Evolutionary conservation across 2,329 filamentous ascomycete species (phyloP).

Genomic region (Colletotrichum lini): DNA sequence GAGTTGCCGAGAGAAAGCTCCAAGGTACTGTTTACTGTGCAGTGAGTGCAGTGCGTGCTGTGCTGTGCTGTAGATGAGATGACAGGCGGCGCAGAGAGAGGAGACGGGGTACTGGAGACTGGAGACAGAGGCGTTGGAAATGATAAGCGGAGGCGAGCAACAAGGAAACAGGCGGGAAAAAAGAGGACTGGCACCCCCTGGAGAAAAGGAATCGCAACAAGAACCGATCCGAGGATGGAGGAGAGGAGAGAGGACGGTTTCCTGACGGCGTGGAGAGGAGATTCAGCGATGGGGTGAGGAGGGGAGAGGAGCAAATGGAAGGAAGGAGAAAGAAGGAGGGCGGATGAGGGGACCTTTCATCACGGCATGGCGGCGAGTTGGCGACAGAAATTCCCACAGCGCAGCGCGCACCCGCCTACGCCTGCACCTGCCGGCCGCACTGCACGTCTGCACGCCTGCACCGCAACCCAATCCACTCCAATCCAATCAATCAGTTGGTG

Average conservation of each 20-base stretch:
- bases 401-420: not conserved
- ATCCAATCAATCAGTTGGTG: conserved; percentile 1
- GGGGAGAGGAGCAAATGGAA: conserved; percentile 43
- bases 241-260: conserved; percentile 25
- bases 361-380: conserved; percentile 43
- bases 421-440: conserved; percentile 5
- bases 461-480: not conserved
- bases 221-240: conserved; percentile 36
- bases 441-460: conserved; percentile 6
- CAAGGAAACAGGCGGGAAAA: conserved; percentile 44
- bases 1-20: conserved; percentile 41
- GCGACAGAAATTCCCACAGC: conserved; percentile 33
- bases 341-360: conserved; percentile 43
- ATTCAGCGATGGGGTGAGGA: conserved; percentile 37
- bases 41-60: conserved; percentile 17
- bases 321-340: conserved; percentile 46
- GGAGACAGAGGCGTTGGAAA: conserved; percentile 27
- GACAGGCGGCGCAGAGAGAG: conserved; percentile 20
- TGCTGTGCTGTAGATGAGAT: conserved; percentile 25
- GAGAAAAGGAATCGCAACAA: conserved; percentile 42
- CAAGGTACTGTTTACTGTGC: conserved; percentile 36
- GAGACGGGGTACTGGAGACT: not conserved
- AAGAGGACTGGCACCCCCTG: conserved; percentile 43
- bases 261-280: conserved; percentile 23
- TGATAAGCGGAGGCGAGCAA: conserved; percentile 39